These are phyloP conservation scores for Castanea mollissima DNA, from an alignment of 306 rosid genomes.

Conservation along the genomic window DNA sequence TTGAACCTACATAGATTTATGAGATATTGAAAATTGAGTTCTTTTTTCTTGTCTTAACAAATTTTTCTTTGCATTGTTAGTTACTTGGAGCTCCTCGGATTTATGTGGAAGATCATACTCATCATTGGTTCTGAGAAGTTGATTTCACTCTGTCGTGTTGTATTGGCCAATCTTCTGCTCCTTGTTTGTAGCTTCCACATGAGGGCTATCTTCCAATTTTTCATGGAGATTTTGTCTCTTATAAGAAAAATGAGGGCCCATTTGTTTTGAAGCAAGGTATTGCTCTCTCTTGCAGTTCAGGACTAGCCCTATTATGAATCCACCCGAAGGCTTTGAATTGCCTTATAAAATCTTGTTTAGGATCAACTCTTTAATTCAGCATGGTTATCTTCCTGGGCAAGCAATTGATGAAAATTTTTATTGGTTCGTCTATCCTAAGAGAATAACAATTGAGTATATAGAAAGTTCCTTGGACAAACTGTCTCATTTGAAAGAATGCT, in stretches of 20 bases:
- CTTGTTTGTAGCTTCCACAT: conserved; percentile 59
- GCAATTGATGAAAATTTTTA: conserved; percentile 19
- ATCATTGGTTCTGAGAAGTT: conserved; percentile 57
- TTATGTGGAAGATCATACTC: conserved; percentile 40
- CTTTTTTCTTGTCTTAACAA: neutral
- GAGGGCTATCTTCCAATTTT: conserved; percentile 35
- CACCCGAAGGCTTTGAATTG: conserved; percentile 24
- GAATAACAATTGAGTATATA: no score
- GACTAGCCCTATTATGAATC: conserved; percentile 38
- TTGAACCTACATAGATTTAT: neutral
- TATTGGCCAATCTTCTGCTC: conserved; percentile 70
- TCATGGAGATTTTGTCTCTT: neutral
- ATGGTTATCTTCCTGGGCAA: conserved; percentile 38
- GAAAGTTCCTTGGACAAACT: no score
- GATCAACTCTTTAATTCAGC: conserved; percentile 42
- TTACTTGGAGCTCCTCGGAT: conserved; percentile 72
- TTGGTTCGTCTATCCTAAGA: no score
- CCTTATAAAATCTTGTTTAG: conserved; percentile 42
- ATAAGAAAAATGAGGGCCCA: conserved; percentile 18
- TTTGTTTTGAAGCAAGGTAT: conserved; percentile 2
- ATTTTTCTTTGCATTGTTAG: conserved; percentile 31
- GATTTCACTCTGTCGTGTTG: conserved; percentile 55
- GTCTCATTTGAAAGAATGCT: no score
- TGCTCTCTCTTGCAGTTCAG: conserved; percentile 1
- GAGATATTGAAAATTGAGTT: neutral